Percentiles rank a stretch among this genome's conserved stretches.
Conservation (phyloP, 345 rosid species). For the Viola odorata region DNA sequence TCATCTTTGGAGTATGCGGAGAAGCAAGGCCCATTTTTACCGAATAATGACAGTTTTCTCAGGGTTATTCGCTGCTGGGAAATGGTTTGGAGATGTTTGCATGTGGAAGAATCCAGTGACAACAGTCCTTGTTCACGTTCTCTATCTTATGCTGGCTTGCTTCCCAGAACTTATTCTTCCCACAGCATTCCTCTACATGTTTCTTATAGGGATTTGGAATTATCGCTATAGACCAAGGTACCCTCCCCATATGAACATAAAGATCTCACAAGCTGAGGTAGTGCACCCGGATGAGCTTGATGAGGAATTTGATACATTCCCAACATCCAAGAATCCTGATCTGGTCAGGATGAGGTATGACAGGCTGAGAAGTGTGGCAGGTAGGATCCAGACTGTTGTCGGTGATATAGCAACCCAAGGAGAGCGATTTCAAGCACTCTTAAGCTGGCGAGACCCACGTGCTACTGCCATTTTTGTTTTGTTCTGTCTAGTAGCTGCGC, state of each 20-base stretch:
- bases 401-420: conserved; percentile 38
- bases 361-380: conserved; percentile 26
- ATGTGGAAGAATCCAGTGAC: conserved; percentile 31
- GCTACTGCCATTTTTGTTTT: conserved; percentile 23
- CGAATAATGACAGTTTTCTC: conserved; percentile 31
- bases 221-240: conserved; percentile 28
- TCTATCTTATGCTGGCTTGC: conserved; percentile 31
- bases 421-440: conserved; percentile 27
- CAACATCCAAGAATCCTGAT: conserved; percentile 27
- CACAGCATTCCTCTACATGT: conserved; percentile 29
- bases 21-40: conserved; percentile 30
- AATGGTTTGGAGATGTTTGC: conserved; percentile 30
- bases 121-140: conserved; percentile 30
- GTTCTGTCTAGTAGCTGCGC: conserved; percentile 23
- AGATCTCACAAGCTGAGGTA: conserved; percentile 29
- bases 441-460: conserved; percentile 32
- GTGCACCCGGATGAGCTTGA: conserved; percentile 31
- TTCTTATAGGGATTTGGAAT: conserved; percentile 31
- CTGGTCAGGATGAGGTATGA: conserved; percentile 31
- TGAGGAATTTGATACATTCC: conserved; percentile 33
- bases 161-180: conserved; percentile 33
- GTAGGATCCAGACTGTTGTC: conserved; percentile 30
- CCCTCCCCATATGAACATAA: conserved; percentile 34
- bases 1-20: conserved; percentile 32
- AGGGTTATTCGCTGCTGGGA: conserved; percentile 26